phyloP scores from a whole-genome alignment of 2,329 filamentous ascomycete genomes.

The Colletotrichum orchidophilum region DNA sequence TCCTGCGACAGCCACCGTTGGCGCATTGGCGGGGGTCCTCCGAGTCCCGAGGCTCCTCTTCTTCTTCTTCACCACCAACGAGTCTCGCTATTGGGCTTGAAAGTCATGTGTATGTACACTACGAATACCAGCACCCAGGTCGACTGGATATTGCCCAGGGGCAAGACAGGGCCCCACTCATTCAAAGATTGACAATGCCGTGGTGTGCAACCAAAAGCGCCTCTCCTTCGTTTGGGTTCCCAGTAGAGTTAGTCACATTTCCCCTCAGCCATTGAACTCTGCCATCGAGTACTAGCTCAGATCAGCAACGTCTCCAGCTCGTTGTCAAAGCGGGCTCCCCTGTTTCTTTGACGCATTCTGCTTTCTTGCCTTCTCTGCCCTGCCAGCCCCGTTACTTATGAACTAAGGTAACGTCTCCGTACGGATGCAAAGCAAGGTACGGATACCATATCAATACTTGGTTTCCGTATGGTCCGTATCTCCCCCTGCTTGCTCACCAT shows the following conservation, averaged over 20 bases:
- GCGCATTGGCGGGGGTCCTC: not conserved
- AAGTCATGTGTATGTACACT: not conserved
- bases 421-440: not conserved
- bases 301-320: slow-evolving; percentile 9
- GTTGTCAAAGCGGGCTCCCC: slow-evolving; percentile 21
- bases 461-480: not conserved
- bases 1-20: slow-evolving; percentile 8
- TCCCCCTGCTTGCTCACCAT: slow-evolving; percentile 2
- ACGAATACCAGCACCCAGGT: not conserved
- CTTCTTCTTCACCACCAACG: not conserved
- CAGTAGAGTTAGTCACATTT: not conserved
- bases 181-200: not conserved
- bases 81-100: not conserved
- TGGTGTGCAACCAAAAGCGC: not conserved
- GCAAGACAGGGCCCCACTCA: not conserved
- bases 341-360: not conserved
- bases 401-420: not conserved
- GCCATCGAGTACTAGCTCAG: not conserved
- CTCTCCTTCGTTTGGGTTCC: not conserved
- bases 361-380: not conserved
- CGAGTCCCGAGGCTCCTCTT: not conserved
- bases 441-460: not conserved
- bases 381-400: not conserved
- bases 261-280: not conserved
- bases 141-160: not conserved